Conservation (phyloP, 2,329 filamentous ascomycete genomes). For the Ophidiomyces ophidiicola region DNA sequence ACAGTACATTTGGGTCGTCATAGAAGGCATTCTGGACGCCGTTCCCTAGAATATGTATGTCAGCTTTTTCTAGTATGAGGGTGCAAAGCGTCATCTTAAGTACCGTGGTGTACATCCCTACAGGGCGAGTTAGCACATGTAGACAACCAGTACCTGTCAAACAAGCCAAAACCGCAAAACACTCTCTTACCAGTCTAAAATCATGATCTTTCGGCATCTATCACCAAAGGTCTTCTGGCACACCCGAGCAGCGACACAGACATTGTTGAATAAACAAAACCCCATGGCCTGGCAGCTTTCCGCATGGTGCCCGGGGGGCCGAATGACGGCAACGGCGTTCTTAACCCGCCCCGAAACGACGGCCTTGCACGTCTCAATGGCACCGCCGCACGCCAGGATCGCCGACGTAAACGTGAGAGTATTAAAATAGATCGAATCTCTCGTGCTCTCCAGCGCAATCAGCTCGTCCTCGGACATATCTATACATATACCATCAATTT, state of each 20-base stretch:
- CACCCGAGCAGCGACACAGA: constrained; percentile 78
- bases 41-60: too few relatives aligned
- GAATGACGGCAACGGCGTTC: constrained; percentile 90
- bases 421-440: constrained; percentile 74
- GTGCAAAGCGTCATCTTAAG: too few relatives aligned
- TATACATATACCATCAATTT: constrained; percentile 20
- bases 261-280: constrained; percentile 97
- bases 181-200: constrained; percentile 74
- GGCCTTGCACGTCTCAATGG: constrained; percentile 91
- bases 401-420: constrained; percentile 69
- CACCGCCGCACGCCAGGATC: constrained; percentile 74
- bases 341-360: constrained; percentile 73
- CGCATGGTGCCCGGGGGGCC: constrained; percentile 89
- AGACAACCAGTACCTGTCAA: constrained; percentile 1
- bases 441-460: constrained; percentile 53
- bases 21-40: constrained; percentile 96
- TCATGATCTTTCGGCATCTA: constrained; percentile 72
- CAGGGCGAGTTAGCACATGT: constrained; percentile 2
- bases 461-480: constrained; percentile 48
- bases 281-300: constrained; percentile 78
- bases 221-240: constrained; percentile 74
- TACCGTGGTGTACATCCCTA: constrained; percentile 56
- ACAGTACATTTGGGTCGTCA: constrained; percentile 83
- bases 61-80: too few relatives aligned
- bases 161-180: background rate